Percentiles rank a stretch among this genome's conserved stretches.
Conservation (phyloP, 2,329 filamentous ascomycete genomes). For the Fusarium irregulare region DNA sequence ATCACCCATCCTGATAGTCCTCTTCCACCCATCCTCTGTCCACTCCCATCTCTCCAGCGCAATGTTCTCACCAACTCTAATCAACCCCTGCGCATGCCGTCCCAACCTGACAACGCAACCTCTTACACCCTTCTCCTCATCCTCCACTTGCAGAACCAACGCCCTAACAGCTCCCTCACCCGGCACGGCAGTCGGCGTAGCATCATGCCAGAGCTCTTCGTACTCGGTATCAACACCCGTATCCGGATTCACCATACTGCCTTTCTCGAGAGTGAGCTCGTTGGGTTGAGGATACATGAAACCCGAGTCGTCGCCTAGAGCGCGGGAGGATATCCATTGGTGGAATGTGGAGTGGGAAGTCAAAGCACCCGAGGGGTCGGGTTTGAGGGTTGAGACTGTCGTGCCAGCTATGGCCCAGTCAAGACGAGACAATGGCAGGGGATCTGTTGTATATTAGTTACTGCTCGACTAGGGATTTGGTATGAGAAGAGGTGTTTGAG, state of each 20-base stretch:
- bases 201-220: slow-evolving; percentile 74
- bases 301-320: slow-evolving; percentile 63
- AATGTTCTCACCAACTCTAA: slow-evolving; percentile 57
- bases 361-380: slow-evolving; percentile 43
- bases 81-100: slow-evolving; percentile 65
- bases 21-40: slow-evolving; percentile 50
- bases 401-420: slow-evolving; percentile 75
- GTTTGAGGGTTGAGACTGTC: slow-evolving; percentile 53
- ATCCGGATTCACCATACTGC: slow-evolving; percentile 68
- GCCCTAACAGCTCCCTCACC: background rate
- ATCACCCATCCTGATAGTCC: slow-evolving; percentile 51
- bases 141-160: slow-evolving; percentile 25
- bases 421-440: slow-evolving; percentile 52
- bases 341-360: slow-evolving; percentile 59
- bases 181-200: slow-evolving; percentile 47
- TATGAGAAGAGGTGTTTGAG: too few species aligned
- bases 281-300: slow-evolving; percentile 61
- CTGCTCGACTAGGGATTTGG: rapidly evolving
- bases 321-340: slow-evolving; percentile 71
- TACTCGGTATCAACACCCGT: slow-evolving; percentile 65
- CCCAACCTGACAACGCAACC: slow-evolving; percentile 68
- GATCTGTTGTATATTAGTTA: slow-evolving; percentile 21
- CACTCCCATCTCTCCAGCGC: slow-evolving; percentile 68
- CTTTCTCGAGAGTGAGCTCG: slow-evolving; percentile 64
- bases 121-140: slow-evolving; percentile 44